phyloP scores from a whole-genome alignment of 495 filamentous ascomycete species.

The Aspergillus carlsbadensis region DNA sequence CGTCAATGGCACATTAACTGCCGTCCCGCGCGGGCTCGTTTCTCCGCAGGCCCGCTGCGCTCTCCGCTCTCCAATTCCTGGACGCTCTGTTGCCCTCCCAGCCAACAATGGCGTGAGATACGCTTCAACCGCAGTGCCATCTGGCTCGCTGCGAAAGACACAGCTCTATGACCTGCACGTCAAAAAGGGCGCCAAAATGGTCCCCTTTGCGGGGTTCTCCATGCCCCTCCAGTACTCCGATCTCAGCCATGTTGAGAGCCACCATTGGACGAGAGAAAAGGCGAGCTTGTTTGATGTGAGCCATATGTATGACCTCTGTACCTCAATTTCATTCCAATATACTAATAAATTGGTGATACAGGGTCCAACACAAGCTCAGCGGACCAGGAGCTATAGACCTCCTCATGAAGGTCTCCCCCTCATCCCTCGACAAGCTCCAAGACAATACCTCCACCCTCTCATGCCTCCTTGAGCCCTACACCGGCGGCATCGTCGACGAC shows the following conservation, averaged over 20 bases:
- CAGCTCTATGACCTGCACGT: conserved; percentile 83
- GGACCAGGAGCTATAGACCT: conserved; percentile 77
- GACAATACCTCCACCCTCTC: conserved; percentile 72
- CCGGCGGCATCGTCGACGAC: conserved; percentile 92
- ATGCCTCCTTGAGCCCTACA: conserved; percentile 70
- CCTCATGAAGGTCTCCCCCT: conserved; percentile 77
- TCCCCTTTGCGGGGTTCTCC: conserved; percentile 88
- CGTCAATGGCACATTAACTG: conserved; percentile 37
- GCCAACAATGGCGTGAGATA: conserved; percentile 40
- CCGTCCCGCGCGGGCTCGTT: conserved; percentile 35
- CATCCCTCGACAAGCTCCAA: conserved; percentile 55
- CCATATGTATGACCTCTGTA: conserved; percentile 48
- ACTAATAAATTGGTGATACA: conserved; percentile 20
- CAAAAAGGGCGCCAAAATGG: conserved; percentile 82
- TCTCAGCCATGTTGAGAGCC: conserved; percentile 72
- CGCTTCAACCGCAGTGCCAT: conserved; percentile 57
- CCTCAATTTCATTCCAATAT: not conserved
- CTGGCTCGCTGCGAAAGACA: conserved; percentile 60
- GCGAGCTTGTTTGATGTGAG: conserved; percentile 85
- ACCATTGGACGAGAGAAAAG: conserved; percentile 82
- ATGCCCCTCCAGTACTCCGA: conserved; percentile 91
- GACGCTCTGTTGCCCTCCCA: conserved; percentile 17
- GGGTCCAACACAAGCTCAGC: conserved; percentile 69
- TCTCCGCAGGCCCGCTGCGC: conserved; percentile 29
- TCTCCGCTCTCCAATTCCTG: conserved; percentile 23